These are phyloP conservation scores for Oryza australiensis DNA, from an alignment of 176 grass and related monocot genomes.

Conservation along the genomic window DNA sequence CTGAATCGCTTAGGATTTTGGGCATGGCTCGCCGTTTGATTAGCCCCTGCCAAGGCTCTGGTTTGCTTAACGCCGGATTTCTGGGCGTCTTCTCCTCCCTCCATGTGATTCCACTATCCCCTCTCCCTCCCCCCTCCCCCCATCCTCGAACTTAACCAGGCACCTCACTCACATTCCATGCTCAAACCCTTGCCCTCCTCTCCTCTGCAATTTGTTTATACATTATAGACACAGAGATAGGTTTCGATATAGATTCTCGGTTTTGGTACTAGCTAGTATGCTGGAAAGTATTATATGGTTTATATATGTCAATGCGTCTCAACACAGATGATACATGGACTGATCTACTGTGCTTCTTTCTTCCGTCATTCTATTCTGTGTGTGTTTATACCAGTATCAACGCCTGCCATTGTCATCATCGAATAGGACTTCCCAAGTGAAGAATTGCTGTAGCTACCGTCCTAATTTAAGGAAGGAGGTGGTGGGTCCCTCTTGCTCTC, in stretches of 20 bases:
- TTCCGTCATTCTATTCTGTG: background rate
- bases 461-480: slow-evolving; percentile 60
- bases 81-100: slow-evolving; percentile 76
- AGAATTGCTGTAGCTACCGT: slow-evolving; percentile 38
- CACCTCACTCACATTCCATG: background rate
- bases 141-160: background rate
- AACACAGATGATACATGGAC: background rate
- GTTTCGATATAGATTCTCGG: slow-evolving; percentile 20
- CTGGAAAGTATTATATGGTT: background rate
- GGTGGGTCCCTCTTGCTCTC: slow-evolving; percentile 16
- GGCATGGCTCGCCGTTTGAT: slow-evolving; percentile 87
- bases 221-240: background rate
- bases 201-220: background rate
- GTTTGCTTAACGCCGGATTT: slow-evolving; percentile 79
- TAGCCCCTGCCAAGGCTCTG: slow-evolving; percentile 76
- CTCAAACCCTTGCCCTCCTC: background rate
- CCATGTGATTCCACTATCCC: slow-evolving; percentile 84
- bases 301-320: slow-evolving; percentile 25
- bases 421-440: slow-evolving; percentile 43
- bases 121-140: background rate
- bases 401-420: slow-evolving; percentile 42
- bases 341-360: slow-evolving; percentile 16
- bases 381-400: slow-evolving; percentile 36
- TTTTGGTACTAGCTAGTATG: no score
- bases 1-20: slow-evolving; percentile 30